Evolutionary conservation across 176 grass and related monocot genomes (phyloP).

Genomic region (Musa itinerans): DNA sequence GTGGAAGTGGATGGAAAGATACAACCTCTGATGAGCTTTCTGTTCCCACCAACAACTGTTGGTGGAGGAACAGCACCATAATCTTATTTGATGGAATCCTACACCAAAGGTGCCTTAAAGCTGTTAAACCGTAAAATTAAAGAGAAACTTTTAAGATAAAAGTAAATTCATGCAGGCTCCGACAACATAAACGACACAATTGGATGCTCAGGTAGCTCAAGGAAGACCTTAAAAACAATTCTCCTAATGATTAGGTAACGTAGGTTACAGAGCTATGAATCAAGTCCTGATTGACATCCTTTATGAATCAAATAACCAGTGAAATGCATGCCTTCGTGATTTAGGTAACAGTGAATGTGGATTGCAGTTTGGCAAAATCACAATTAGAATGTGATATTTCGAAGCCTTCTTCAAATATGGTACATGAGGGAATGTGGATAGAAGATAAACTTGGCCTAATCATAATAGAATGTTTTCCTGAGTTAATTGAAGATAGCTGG

Average conservation of each 20-base stretch:
- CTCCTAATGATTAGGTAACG: too few relatives aligned
- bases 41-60: constrained; percentile 44
- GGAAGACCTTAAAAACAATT: too few relatives aligned
- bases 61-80: constrained; percentile 74
- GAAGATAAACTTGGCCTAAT: too few relatives aligned
- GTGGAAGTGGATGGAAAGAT: constrained; percentile 13
- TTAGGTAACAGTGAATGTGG: background rate
- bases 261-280: too few relatives aligned
- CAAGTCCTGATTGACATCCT: too few relatives aligned
- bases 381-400: background rate
- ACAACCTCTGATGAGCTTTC: constrained; percentile 28
- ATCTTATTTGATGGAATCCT: constrained; percentile 68
- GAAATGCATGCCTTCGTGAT: too few relatives aligned
- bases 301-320: too few relatives aligned
- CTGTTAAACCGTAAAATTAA: background rate
- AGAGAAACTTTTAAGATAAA: background rate
- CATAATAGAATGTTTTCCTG: too few relatives aligned
- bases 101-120: constrained; percentile 6
- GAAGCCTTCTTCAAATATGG: too few relatives aligned
- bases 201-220: too few relatives aligned
- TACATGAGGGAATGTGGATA: too few relatives aligned
- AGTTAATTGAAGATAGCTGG: background rate
- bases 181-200: too few relatives aligned
- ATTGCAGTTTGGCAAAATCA: background rate
- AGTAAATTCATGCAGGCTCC: background rate